Evolutionary conservation across 495 filamentous ascomycete species (phyloP), one percentile per base, ranked within the genome.

Genomic region (Extremus antarcticus): DNA sequence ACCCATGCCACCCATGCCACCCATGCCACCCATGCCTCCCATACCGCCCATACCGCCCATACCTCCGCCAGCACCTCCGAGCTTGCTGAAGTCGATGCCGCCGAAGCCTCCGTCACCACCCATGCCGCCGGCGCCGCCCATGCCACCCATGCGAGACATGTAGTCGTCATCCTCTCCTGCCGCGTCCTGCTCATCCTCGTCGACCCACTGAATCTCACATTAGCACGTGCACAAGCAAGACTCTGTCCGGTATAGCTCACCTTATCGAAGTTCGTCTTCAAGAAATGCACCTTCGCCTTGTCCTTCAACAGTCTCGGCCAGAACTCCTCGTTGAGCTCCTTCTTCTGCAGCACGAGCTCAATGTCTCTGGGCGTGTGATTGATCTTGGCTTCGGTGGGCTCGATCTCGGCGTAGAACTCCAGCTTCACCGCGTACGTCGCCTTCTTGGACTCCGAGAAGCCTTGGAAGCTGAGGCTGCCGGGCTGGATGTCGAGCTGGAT

Each of bases 201-300:
- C 94, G 62, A 98, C 90, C 94, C 94, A 98, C 89, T 88, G 57
- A 7, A 16, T 15, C 23, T 25, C 25, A 13, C 43, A 29, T 41
- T 29, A 35, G 53, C 25, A 46, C 21, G 16, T 57, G 45, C 51
- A 41, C 40, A 29, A 39, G 35, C 22, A 40, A 2, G 46, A 24
- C 22, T 48, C 25, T 46, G 25, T 32, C 43, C 10, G 17, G 32
- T 2, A 17, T 15, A 43, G 11, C 76, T 54, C 72, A 87, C 85
- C 82, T 97, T 97, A 73, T 96, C 88, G 65, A 98, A 98, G 71
- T 98, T 85, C 62, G 92, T 98, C 87, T 95, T 96, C 65, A 98
- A 71, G 82, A 92, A 98, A 76, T 97, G 92, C 50, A 84, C 67
- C 78, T 87, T 95, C 80, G 88, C 84, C 38, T 71, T 71, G 23